Conservation (phyloP, 2,329 filamentous ascomycete genomes). For the Annulohypoxylon truncatum region DNA sequence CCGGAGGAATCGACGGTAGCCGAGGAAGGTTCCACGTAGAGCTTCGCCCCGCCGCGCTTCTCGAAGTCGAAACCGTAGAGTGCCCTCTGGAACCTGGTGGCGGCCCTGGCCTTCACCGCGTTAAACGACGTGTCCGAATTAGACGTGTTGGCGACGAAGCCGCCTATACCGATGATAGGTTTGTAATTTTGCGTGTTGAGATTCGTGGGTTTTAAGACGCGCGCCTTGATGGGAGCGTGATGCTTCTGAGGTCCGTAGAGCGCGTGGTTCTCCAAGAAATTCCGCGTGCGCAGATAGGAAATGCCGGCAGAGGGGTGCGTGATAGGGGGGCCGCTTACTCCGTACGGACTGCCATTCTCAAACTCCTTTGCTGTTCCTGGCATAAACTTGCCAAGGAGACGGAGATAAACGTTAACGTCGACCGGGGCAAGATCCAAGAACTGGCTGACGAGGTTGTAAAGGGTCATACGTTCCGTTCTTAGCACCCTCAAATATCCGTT, state of each 20-base stretch:
- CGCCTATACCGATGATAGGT: constrained; percentile 65
- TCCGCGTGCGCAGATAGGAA: constrained; percentile 68
- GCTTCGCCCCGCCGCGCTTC: constrained; percentile 65
- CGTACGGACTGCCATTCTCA: constrained; percentile 57
- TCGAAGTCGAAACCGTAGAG: constrained; percentile 60
- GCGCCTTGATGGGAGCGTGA: constrained; percentile 61
- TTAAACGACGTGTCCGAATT: constrained; percentile 59
- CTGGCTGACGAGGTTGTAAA: constrained; percentile 67
- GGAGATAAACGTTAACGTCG: constrained; percentile 44
- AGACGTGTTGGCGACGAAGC: constrained; percentile 62
- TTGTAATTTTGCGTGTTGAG: constrained; percentile 38
- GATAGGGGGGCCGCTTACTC: constrained; percentile 65
- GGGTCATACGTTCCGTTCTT: constrained; percentile 61
- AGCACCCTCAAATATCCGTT: constrained; percentile 64
- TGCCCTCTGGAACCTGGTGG: constrained; percentile 43
- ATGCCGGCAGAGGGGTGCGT: constrained; percentile 72
- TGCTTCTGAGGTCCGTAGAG: constrained; percentile 68
- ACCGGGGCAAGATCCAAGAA: constrained; percentile 73
- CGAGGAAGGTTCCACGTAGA: constrained; percentile 63
- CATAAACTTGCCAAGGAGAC: constrained; percentile 45
- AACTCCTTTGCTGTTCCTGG: constrained; percentile 43
- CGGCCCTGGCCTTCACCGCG: constrained; percentile 1
- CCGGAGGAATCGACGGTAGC: constrained; percentile 65
- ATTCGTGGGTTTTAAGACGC: constrained; percentile 61
- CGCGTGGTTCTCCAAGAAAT: constrained; percentile 69